phyloP scores from a whole-genome alignment of 2,329 filamentous ascomycete species.

The Fusarium burgessii region DNA sequence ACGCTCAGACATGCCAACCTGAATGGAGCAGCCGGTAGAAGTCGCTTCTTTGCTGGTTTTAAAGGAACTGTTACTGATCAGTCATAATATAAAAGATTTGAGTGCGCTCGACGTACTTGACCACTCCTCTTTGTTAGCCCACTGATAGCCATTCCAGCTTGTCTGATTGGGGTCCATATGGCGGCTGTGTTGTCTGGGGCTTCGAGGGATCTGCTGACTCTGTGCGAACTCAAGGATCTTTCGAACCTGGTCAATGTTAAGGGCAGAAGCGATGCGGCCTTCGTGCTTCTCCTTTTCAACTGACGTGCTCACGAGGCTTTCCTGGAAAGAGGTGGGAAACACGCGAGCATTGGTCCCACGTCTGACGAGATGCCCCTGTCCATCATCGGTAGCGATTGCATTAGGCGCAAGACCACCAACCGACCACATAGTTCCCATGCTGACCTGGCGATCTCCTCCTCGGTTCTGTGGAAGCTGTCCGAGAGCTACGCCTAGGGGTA shows the following conservation, averaged over 20 bases:
- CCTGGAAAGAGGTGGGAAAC: constrained; percentile 65
- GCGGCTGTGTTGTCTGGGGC: neutral
- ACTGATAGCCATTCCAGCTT: constrained; percentile 45
- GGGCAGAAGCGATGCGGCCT: constrained; percentile 79
- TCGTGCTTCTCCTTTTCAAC: constrained; percentile 78
- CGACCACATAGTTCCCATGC: constrained; percentile 79
- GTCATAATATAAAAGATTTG: neutral
- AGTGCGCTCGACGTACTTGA: constrained; percentile 6
- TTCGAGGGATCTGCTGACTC: constrained; percentile 10
- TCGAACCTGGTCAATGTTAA: constrained; percentile 79
- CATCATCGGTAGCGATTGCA: constrained; percentile 68
- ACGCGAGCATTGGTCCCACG: constrained; percentile 79
- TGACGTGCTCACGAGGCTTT: constrained; percentile 56
- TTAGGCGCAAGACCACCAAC: constrained; percentile 77
- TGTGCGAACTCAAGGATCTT: constrained; percentile 71
- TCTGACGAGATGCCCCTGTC: constrained; percentile 72
- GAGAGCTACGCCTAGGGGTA: constrained; percentile 44
- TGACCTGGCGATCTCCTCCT: constrained; percentile 62
- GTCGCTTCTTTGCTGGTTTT: constrained; percentile 46
- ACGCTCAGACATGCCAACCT: constrained; percentile 64
- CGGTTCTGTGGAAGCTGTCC: constrained; percentile 42
- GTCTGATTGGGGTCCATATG: constrained; percentile 32
- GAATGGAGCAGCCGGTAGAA: constrained; percentile 79
- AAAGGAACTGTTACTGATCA: constrained; percentile 33
- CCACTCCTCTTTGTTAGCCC: constrained; percentile 35